Percentiles rank a stretch among this genome's conserved stretches.
These are phyloP conservation scores for Debaryomyces maramus DNA, from an alignment of 805 yeast species.

Conservation along the genomic window DNA sequence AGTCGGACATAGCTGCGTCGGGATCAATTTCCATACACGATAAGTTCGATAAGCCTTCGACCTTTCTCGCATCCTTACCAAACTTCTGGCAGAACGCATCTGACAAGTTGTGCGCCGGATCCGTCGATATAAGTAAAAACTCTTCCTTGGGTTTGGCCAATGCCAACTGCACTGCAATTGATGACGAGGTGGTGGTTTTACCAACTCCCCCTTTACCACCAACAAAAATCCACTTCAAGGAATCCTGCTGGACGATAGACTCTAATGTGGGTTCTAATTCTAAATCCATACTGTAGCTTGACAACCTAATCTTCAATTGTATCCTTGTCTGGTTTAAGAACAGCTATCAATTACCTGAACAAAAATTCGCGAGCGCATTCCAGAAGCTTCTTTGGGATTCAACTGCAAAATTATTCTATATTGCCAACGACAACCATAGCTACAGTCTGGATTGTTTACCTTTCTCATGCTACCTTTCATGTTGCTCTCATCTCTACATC, in stretches of 20 bases:
- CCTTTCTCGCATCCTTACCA: slow-evolving; percentile 93
- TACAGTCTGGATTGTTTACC: too few relatives aligned
- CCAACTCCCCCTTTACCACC: slow-evolving; percentile 99
- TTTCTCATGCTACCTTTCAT: too few relatives aligned
- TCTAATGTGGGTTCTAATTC: slow-evolving; percentile 71
- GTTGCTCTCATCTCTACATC: too few relatives aligned
- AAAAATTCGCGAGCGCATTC: neutral
- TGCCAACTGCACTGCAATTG: slow-evolving; percentile 93
- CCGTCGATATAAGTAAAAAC: slow-evolving; percentile 89
- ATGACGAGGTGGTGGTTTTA: slow-evolving; percentile 95
- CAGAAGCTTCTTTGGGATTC: slow-evolving; percentile 1
- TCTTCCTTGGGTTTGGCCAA: slow-evolving; percentile 73
- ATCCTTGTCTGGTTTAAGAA: neutral
- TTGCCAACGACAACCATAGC: too few relatives aligned
- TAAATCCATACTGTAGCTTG: slow-evolving; percentile 45
- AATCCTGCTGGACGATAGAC: slow-evolving; percentile 60
- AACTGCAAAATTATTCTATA: too few relatives aligned
- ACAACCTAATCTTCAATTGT: neutral
- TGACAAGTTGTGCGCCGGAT: slow-evolving; percentile 96
- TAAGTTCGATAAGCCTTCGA: slow-evolving; percentile 82
- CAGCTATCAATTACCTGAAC: too few relatives aligned
- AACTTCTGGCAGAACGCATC: slow-evolving; percentile 99
- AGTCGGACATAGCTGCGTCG: slow-evolving; percentile 86
- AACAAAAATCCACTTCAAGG: slow-evolving; percentile 93
- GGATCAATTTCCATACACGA: slow-evolving; percentile 99